Evolutionary conservation across 805 yeast genomes (phyloP), one percentile per base, ranked within the genome.

Genomic region (Yamadazyma olivae): DNA sequence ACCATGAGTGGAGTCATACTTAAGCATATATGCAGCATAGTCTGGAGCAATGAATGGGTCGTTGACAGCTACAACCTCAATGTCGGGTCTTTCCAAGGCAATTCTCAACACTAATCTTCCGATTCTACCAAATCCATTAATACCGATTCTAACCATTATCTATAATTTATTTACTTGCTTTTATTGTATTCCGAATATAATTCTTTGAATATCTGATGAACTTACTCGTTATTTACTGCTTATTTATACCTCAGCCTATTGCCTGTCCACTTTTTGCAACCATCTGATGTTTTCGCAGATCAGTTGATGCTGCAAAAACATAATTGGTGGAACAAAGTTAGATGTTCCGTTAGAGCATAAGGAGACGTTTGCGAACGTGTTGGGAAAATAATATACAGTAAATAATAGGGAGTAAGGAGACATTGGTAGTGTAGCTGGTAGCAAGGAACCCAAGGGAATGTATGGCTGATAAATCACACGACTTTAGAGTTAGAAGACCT

Each of bases 1-100:
- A 40, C 64, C 61, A 52, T 58, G 64, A 45, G 64, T 58, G 41
- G 64, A 58, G 50, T 58, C 64, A 49, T 58, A 58, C 49, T 58
- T 56, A 53, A 58, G 57, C 64, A 58, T 58, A 55, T 58, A 58
- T 25, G 64, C 49, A 33, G 64, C 64, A 46, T 58, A 58, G 46
- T 58, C 64, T 25, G 64, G 46, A 32, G 60, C 56, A 46, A 58
- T 50, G 48, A 58, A 58, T 26, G 64, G 64, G 43, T 58, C 64
- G 42, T 58, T 58, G 50, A 58, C 41, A 25, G 64, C 60, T 32
- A 57, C 64, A 27, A 58, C 57, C 35, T 50, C 51, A 45, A 58
- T 55, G 54, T 57, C 61, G 22, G 50, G 46, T 53, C 64, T 56
- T 16, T 39, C 29, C 32, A 57, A 46, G 31, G 62, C 62, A 35